These are phyloP conservation scores for Phytopythium helicoides DNA, from an alignment of 352 stramenopile genomes.

Conservation along the genomic window DNA sequence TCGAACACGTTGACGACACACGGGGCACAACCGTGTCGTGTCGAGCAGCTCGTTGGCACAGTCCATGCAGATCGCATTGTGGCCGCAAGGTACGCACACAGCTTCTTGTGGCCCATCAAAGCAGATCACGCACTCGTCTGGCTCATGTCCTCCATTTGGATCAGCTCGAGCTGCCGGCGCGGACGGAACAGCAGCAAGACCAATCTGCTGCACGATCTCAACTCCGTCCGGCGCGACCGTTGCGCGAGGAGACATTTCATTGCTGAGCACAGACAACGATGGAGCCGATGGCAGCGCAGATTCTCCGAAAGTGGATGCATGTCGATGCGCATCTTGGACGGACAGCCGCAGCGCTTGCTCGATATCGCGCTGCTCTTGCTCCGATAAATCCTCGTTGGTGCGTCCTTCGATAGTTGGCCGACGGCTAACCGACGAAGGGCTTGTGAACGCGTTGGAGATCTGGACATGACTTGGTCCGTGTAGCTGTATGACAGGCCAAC, in stretches of 20 bases:
- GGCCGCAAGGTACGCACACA: slow-evolving; percentile 81
- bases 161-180: slow-evolving; percentile 7
- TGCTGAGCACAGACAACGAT: slow-evolving; percentile 10
- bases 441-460: slow-evolving; percentile 7
- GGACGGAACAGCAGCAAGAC: slow-evolving; percentile 9
- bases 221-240: slow-evolving; percentile 64
- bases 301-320: slow-evolving; percentile 2
- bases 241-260: slow-evolving; percentile 32
- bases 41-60: slow-evolving; percentile 68
- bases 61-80: slow-evolving; percentile 86
- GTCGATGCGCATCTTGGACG: slow-evolving; percentile 42
- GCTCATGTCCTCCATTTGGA: background rate
- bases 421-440: background rate
- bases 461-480: slow-evolving; percentile 1
- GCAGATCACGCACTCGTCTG: slow-evolving; percentile 77
- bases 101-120: slow-evolving; percentile 74
- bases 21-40: slow-evolving; percentile 61
- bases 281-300: slow-evolving; percentile 25
- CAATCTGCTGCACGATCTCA: slow-evolving; percentile 72
- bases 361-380: slow-evolving; percentile 58
- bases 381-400: slow-evolving; percentile 14
- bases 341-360: slow-evolving; percentile 58
- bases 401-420: background rate
- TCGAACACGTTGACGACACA: slow-evolving; percentile 71
- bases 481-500: background rate